A percentile compares a stretch with the other conserved stretches of the same genome.
phyloP scores from a whole-genome alignment of 164 flowering plant species.

The Taxillus chinensis region DNA sequence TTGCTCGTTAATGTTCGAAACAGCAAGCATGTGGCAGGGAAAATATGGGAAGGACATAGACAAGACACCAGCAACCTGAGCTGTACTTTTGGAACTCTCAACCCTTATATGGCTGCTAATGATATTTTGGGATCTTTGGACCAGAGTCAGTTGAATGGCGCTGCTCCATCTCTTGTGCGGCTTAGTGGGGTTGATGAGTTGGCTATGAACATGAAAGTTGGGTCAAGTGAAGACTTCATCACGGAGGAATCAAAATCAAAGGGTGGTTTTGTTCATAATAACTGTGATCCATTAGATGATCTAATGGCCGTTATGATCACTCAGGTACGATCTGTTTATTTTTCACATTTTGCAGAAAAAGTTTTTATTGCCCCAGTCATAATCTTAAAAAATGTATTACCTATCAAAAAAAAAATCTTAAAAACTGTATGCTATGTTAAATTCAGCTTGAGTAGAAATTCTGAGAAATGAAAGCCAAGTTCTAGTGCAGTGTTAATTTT shows the following conservation, averaged over 20 bases:
- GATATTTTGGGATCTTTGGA: conserved; percentile 3
- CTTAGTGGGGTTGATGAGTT: conserved; percentile 16
- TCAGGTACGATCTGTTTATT: conserved; percentile 27
- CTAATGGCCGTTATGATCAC: conserved; percentile 32
- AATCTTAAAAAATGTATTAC: not conserved
- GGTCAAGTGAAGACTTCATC: conserved; percentile 19
- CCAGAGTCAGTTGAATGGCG: conserved; percentile 15
- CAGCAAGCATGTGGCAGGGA: conserved; percentile 8
- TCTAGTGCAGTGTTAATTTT: too few relatives aligned
- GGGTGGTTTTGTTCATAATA: conserved; percentile 17
- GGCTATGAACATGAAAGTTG: conserved; percentile 12
- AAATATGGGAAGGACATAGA: conserved; percentile 24
- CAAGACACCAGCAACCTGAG: conserved; percentile 11
- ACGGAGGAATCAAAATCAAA: conserved; percentile 24
- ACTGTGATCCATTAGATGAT: conserved; percentile 36
- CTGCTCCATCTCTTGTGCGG: conserved; percentile 11
- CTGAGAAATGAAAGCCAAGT: too few relatives aligned
- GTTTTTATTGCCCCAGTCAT: not conserved
- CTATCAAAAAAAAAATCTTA: too few relatives aligned
- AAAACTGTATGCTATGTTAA: not conserved
- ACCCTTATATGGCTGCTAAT: conserved; percentile 10
- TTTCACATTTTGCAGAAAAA: not conserved
- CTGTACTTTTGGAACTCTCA: conserved; percentile 12
- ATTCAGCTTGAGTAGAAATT: too few relatives aligned
- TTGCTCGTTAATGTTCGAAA: conserved; percentile 21